Evolutionary conservation across 2,329 filamentous ascomycete species (phyloP).

Genomic region (Penicillium polonicum): DNA sequence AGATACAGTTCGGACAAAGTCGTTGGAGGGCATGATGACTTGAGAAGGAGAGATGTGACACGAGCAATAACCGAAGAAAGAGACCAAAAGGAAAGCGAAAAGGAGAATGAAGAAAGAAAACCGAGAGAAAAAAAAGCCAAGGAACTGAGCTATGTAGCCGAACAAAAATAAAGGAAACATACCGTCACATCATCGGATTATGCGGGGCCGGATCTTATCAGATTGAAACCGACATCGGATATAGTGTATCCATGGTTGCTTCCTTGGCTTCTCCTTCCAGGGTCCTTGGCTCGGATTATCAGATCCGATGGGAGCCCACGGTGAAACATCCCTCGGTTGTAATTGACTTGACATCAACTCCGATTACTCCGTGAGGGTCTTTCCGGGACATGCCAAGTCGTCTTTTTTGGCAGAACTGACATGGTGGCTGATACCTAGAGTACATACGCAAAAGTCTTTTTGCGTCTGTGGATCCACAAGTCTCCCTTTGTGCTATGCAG

Average conservation of each 20-base stretch:
- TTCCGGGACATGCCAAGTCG: not conserved
- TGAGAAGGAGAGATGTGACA: not conserved
- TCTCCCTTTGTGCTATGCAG: too few relatives aligned
- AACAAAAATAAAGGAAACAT: not conserved
- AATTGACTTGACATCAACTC: not conserved
- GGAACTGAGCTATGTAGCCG: not conserved
- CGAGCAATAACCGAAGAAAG: not conserved
- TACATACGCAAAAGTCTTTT: not conserved
- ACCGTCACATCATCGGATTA: not conserved
- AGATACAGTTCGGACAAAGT: conserved; percentile 21
- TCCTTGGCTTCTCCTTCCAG: not conserved
- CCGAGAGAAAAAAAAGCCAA: not conserved
- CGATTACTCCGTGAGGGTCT: not conserved
- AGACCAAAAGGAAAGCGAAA: not conserved
- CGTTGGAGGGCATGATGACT: conserved; percentile 29
- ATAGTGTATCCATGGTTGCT: not conserved
- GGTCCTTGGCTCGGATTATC: conserved; percentile 4
- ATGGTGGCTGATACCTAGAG: not conserved
- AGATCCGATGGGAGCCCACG: not conserved
- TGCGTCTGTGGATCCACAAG: not conserved
- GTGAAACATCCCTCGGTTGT: not conserved
- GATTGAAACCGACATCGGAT: conserved; percentile 14
- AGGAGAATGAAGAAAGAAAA: not conserved
- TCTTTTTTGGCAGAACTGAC: not conserved
- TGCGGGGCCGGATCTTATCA: conserved; percentile 12